Evolutionary conservation across 257 asterid genomes (phyloP).

Genomic region (Solanum microdontum): DNA sequence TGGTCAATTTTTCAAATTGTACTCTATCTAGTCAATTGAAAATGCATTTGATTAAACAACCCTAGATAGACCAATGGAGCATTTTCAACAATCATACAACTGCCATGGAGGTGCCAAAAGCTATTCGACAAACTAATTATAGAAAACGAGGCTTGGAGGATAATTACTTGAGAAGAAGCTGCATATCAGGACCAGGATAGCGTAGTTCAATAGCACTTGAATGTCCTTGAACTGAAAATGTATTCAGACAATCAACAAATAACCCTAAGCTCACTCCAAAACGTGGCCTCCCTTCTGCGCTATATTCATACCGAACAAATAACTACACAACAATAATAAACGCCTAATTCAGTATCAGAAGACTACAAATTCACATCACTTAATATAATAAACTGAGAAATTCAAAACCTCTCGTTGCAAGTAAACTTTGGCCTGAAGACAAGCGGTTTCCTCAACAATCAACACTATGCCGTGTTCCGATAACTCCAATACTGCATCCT

Average conservation of each 20-base stretch:
- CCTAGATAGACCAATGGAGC: background rate
- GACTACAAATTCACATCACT: background rate
- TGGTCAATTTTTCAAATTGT: background rate
- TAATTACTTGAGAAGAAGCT: slow-evolving; percentile 66
- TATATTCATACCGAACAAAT: slow-evolving; percentile 60
- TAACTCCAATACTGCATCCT: slow-evolving; percentile 80
- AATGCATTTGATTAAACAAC: background rate
- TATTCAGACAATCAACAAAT: slow-evolving; percentile 72
- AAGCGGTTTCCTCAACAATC: slow-evolving; percentile 80
- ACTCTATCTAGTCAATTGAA: background rate
- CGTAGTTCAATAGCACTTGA: slow-evolving; percentile 57
- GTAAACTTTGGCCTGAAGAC: slow-evolving; percentile 97
- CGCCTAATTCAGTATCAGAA: background rate
- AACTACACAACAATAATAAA: slow-evolving; percentile 25
- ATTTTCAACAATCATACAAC: background rate
- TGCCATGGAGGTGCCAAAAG: background rate
- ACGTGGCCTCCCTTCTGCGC: slow-evolving; percentile 81
- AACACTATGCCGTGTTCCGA: slow-evolving; percentile 91
- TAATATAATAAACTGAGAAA: background rate
- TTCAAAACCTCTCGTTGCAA: slow-evolving; percentile 65
- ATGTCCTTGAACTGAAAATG: slow-evolving; percentile 73
- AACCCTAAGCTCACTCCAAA: slow-evolving; percentile 88
- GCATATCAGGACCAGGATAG: slow-evolving; percentile 97
- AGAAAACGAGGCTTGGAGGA: background rate
- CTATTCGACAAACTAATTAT: background rate